These are phyloP conservation scores for Gracilaria domingensis DNA, from an alignment of 23 red algal species.

Conservation along the genomic window DNA sequence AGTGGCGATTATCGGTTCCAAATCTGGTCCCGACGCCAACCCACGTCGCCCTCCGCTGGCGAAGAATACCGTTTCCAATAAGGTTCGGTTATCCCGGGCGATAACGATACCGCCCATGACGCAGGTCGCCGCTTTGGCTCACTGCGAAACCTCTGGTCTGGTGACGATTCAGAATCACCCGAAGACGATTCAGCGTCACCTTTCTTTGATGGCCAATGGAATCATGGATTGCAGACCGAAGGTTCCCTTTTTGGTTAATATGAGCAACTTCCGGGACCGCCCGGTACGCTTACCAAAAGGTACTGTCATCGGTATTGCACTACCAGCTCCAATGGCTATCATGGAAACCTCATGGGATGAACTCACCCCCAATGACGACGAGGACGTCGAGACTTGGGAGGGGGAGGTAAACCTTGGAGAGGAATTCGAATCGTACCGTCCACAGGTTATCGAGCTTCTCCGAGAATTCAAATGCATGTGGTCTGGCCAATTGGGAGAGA, in stretches of 20 bases:
- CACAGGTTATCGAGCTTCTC: neutral
- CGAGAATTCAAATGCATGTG: neutral
- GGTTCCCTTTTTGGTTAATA: neutral
- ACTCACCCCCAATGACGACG: neutral
- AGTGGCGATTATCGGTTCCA: neutral
- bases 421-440: neutral
- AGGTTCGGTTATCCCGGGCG: neutral
- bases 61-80: no score
- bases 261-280: neutral
- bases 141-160: neutral
- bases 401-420: neutral
- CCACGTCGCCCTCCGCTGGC: no score
- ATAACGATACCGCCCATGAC: neutral
- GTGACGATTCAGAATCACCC: neutral
- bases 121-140: neutral
- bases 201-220: neutral
- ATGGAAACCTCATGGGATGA: neutral
- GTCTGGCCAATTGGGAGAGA: neutral
- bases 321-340: neutral
- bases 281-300: neutral
- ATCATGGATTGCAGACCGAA: neutral
- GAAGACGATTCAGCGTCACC: neutral
- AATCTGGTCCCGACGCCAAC: neutral
- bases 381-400: slow-evolving; percentile 6
- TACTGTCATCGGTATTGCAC: neutral